Conservation (phyloP, 2,329 filamentous ascomycete species). For the Xylaria sp. region DNA sequence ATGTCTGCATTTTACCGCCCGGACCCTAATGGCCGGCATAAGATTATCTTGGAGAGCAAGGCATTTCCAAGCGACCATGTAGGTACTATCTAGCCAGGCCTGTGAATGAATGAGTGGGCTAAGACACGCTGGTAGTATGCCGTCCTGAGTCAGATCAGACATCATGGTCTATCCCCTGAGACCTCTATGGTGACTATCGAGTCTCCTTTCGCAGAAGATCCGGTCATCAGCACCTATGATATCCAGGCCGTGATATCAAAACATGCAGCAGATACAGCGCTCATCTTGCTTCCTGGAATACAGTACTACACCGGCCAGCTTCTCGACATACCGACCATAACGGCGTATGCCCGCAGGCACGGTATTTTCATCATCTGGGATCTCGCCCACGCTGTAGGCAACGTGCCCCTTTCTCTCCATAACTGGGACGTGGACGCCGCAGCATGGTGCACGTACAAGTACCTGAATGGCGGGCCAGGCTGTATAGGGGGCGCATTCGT, state of each 20-base stretch:
- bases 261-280: slow-evolving; percentile 72
- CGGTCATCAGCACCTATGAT: slow-evolving; percentile 70
- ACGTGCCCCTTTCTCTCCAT: slow-evolving; percentile 77
- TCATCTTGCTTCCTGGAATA: slow-evolving; percentile 80
- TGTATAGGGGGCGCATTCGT: slow-evolving; percentile 80
- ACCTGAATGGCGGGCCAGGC: slow-evolving; percentile 81
- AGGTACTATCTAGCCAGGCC: slow-evolving; percentile 48
- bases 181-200: slow-evolving; percentile 77
- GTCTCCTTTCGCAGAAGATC: slow-evolving; percentile 61
- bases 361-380: slow-evolving; percentile 82
- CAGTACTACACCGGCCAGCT: slow-evolving; percentile 86
- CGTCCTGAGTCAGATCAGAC: slow-evolving; percentile 77
- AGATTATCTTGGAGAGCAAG: slow-evolving; percentile 83
- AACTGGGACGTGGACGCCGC: slow-evolving; percentile 84
- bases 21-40: slow-evolving; percentile 67
- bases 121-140: slow-evolving; percentile 67
- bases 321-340: slow-evolving; percentile 79
- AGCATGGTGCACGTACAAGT: slow-evolving; percentile 87
- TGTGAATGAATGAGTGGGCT: slow-evolving; percentile 15
- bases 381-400: slow-evolving; percentile 81
- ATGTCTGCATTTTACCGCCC: slow-evolving; percentile 84
- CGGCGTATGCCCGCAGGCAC: slow-evolving; percentile 72
- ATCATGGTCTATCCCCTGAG: slow-evolving; percentile 71
- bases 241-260: slow-evolving; percentile 74
- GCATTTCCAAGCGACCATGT: slow-evolving; percentile 87